phyloP scores from a whole-genome alignment of 768 basidiomycete species.

The Collybia sordida region DNA sequence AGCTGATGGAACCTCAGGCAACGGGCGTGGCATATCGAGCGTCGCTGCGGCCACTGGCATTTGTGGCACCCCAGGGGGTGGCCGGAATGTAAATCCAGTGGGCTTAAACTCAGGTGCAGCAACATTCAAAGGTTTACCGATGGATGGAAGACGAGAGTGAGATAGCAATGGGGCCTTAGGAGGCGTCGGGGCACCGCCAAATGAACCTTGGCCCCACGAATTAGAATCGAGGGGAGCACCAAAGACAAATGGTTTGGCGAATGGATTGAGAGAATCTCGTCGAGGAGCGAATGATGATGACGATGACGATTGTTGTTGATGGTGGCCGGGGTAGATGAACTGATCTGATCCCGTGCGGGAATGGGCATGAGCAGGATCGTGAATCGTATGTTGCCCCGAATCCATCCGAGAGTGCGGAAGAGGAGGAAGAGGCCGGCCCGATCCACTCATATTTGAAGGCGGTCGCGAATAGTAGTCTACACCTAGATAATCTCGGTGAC shows the following conservation, averaged over 20 bases:
- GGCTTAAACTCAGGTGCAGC: slow-evolving; percentile 84
- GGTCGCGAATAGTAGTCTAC: slow-evolving; percentile 47
- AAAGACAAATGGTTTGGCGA: slow-evolving; percentile 85
- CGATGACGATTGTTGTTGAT: slow-evolving; percentile 22
- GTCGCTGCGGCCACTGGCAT: slow-evolving; percentile 39
- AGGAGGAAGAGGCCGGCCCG: slow-evolving; percentile 54
- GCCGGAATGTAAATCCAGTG: slow-evolving; percentile 72
- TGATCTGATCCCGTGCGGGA: slow-evolving; percentile 52
- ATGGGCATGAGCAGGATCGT: slow-evolving; percentile 65
- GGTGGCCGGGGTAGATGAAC: slow-evolving; percentile 20
- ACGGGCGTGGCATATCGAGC: slow-evolving; percentile 24
- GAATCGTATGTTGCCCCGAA: slow-evolving; percentile 59
- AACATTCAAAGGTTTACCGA: slow-evolving; percentile 74
- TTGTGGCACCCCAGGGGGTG: slow-evolving; percentile 63
- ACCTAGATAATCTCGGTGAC: slow-evolving; percentile 43
- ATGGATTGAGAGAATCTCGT: slow-evolving; percentile 63
- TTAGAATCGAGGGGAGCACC: slow-evolving; percentile 39
- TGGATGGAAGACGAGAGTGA: slow-evolving; percentile 45
- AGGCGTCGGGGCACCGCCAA: slow-evolving; percentile 27
- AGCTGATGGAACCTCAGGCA: slow-evolving; percentile 26
- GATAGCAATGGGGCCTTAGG: slow-evolving; percentile 32
- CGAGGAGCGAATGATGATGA: slow-evolving; percentile 18
- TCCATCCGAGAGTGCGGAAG: slow-evolving; percentile 64
- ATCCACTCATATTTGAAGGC: slow-evolving; percentile 40
- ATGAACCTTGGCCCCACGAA: slow-evolving; percentile 32